Conservation (phyloP, 768 basidiomycete genomes). For the Auriscalpium orientale region DNA sequence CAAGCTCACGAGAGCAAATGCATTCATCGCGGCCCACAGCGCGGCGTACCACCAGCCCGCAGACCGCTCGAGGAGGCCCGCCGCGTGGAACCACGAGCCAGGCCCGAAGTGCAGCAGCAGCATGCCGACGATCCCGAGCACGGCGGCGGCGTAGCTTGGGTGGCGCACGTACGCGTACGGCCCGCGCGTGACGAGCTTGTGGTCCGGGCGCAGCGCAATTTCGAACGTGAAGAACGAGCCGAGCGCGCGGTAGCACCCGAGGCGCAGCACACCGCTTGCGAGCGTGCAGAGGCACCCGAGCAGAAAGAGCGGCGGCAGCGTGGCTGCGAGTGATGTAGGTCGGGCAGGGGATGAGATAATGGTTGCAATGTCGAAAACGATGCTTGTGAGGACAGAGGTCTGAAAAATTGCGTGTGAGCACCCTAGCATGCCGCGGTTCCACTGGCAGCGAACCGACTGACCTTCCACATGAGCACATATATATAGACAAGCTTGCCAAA, state of each 20-base stretch:
- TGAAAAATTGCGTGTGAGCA: background rate
- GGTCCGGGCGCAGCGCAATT: slow-evolving; percentile 10
- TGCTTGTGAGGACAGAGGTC: slow-evolving; percentile 6
- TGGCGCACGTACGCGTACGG: slow-evolving; percentile 19
- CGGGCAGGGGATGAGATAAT: background rate
- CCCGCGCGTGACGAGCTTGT: slow-evolving; percentile 17
- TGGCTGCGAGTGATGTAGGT: background rate
- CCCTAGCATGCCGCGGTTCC: background rate
- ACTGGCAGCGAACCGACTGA: background rate
- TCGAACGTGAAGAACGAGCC: slow-evolving; percentile 16
- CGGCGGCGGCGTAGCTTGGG: slow-evolving; percentile 15
- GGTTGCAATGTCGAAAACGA: background rate
- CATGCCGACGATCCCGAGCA: slow-evolving; percentile 13
- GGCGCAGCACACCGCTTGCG: slow-evolving; percentile 6
- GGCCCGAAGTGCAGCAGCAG: slow-evolving; percentile 12
- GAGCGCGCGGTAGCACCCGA: slow-evolving; percentile 9
- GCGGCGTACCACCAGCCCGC: slow-evolving; percentile 3
- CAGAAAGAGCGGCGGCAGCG: slow-evolving; percentile 1
- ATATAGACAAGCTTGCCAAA: slow-evolving; percentile 10
- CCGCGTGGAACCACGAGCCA: slow-evolving; percentile 10
- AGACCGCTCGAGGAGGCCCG: slow-evolving; percentile 2
- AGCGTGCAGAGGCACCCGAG: slow-evolving; percentile 4
- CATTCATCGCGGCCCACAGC: slow-evolving; percentile 7
- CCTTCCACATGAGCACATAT: slow-evolving; percentile 14
- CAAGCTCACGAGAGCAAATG: slow-evolving; percentile 9